A percentile compares a stretch with the other conserved stretches of the same genome.
Conservation (phyloP, 164 flowering plant species). For the Piper longum region DNA sequence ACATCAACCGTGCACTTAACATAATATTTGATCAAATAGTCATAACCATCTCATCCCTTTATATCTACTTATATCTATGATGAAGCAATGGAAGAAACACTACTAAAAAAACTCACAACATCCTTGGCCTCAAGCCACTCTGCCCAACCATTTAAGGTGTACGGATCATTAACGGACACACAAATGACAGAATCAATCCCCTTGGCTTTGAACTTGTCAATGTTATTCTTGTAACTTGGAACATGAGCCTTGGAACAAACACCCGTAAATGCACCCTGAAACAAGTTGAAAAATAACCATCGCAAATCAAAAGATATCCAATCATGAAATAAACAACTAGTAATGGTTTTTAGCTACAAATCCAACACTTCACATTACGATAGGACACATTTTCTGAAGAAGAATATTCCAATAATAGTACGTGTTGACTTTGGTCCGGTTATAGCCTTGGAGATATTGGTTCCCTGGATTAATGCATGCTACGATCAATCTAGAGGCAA, state of each 20-base stretch:
- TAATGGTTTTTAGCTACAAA: not conserved
- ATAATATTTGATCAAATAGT: no score
- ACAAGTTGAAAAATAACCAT: not conserved
- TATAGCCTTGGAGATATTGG: no score
- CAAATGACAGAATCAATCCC: constrained; percentile 88
- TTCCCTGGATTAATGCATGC: no score
- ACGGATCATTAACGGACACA: constrained; percentile 94
- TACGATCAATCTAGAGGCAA: no score
- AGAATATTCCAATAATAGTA: no score
- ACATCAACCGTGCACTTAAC: no score
- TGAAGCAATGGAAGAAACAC: not conserved
- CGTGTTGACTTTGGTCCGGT: no score
- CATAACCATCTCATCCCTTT: not conserved
- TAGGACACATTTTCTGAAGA: no score
- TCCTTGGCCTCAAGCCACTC: constrained; percentile 76
- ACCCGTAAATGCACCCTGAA: constrained; percentile 91
- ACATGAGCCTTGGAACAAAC: constrained; percentile 87
- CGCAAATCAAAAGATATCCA: not conserved
- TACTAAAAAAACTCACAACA: constrained; percentile 35
- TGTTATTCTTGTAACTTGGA: constrained; percentile 78
- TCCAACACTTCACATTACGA: no score
- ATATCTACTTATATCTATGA: not conserved
- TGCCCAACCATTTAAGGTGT: constrained; percentile 84
- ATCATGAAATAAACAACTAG: not conserved
- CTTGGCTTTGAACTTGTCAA: constrained; percentile 79